These are phyloP conservation scores for Tuber indicum DNA, from an alignment of 495 filamentous ascomycete species.

Conservation along the genomic window DNA sequence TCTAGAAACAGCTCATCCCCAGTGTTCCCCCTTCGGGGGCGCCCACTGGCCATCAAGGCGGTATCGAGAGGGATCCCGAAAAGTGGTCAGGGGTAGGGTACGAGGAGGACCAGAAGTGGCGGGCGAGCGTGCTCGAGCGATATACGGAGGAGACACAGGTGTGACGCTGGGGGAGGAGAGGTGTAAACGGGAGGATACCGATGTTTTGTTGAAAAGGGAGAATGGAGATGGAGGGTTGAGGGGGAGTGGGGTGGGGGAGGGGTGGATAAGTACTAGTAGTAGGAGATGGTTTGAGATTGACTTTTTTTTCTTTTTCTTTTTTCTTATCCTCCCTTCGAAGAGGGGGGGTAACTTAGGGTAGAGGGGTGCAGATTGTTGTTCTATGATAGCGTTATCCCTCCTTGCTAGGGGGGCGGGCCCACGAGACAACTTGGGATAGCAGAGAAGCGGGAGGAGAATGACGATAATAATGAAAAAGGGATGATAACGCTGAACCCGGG, in stretches of 20 bases:
- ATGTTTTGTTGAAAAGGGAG: background rate
- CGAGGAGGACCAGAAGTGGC: background rate
- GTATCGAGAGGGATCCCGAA: slow-evolving; percentile 7
- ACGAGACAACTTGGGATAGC: slow-evolving; percentile 10
- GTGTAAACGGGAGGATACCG: background rate
- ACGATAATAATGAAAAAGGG: background rate
- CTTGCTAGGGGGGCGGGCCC: slow-evolving; percentile 5
- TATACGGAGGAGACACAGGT: background rate
- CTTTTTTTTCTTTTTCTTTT: background rate
- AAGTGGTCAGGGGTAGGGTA: slow-evolving; percentile 1
- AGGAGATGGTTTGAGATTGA: background rate
- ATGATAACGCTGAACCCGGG: slow-evolving; percentile 12
- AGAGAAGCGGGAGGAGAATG: background rate
- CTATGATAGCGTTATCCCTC: background rate
- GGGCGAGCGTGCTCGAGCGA: background rate
- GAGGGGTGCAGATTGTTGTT: background rate
- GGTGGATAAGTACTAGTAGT: slow-evolving; percentile 6
- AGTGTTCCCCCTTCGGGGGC: slow-evolving; percentile 28
- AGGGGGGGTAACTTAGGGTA: background rate
- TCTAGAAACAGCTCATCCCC: slow-evolving; percentile 70
- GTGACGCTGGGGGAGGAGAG: slow-evolving; percentile 1
- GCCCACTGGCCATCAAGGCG: slow-evolving; percentile 31
- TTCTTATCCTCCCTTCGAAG: background rate
- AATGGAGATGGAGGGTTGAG: slow-evolving; percentile 2
- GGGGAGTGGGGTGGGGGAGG: background rate